Conservation (phyloP, 352 stramenopile genomes). For the Phytophthora tentaculata region DNA sequence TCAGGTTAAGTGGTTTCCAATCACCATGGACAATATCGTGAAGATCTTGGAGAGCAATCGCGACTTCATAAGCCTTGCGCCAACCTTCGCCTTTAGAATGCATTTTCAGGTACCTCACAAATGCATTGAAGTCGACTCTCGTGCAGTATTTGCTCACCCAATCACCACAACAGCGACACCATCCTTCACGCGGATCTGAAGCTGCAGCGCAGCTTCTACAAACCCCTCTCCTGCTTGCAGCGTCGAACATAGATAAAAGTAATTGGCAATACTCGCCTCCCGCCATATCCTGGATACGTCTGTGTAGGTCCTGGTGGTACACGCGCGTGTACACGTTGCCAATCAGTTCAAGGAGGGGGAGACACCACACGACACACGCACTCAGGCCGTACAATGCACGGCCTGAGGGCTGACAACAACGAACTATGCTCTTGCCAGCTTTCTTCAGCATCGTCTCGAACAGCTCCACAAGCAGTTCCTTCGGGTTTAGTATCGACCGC, state of each 20-base stretch:
- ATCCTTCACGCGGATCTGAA: background rate
- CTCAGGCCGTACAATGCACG: slow-evolving; percentile 16
- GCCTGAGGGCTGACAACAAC: background rate
- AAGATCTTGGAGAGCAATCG: background rate
- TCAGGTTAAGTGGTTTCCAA: background rate
- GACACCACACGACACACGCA: slow-evolving; percentile 37
- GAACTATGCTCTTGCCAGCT: slow-evolving; percentile 21
- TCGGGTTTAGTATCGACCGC: slow-evolving; percentile 37
- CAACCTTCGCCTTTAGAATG: background rate
- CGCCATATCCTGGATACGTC: slow-evolving; percentile 23
- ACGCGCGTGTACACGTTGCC: slow-evolving; percentile 52
- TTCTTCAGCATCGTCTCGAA: slow-evolving; percentile 51
- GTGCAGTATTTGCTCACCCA: too few relatives aligned
- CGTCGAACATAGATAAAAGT: slow-evolving; percentile 27
- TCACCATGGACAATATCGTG: background rate
- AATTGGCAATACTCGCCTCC: slow-evolving; percentile 36
- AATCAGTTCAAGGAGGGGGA: slow-evolving; percentile 43
- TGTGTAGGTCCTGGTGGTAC: slow-evolving; percentile 51
- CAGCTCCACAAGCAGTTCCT: slow-evolving; percentile 40
- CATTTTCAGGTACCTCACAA: background rate
- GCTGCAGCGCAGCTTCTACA: background rate
- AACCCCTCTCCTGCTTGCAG: background rate
- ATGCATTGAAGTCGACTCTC: background rate
- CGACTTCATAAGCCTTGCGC: background rate
- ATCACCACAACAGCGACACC: background rate